These are phyloP conservation scores for Stagonosporopsis tanaceti DNA, from an alignment of 2,329 filamentous ascomycete genomes.

Conservation along the genomic window DNA sequence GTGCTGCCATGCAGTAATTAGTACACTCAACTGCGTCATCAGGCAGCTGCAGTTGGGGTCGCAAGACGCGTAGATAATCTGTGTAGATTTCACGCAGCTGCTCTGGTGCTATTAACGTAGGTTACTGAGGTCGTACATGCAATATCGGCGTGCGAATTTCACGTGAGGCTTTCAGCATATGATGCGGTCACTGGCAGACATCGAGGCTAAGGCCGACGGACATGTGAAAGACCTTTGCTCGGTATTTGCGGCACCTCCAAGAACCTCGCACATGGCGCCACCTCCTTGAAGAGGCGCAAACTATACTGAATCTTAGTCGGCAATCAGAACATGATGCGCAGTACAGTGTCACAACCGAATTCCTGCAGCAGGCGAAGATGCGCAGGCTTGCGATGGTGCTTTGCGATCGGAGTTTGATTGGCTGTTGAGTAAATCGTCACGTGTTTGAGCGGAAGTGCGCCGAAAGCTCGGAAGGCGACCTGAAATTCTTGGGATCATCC, in stretches of 20 bases:
- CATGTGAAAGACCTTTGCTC: conserved; percentile 41
- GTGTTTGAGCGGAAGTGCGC: conserved; percentile 31
- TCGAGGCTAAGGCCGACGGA: conserved; percentile 29
- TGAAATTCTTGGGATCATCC: conserved; percentile 22
- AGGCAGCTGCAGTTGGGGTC: conserved; percentile 38
- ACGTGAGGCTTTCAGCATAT: conserved; percentile 22
- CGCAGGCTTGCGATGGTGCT: conserved; percentile 10
- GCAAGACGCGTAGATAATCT: conserved; percentile 23
- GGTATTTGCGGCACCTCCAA: conserved; percentile 22
- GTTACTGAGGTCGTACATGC: not conserved
- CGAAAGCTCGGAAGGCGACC: conserved; percentile 40
- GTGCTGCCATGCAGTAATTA: conserved; percentile 51
- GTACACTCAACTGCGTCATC: conserved; percentile 47
- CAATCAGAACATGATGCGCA: not conserved
- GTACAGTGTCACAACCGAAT: not conserved
- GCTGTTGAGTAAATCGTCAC: conserved; percentile 29
- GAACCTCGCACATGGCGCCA: not conserved
- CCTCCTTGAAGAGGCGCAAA: not conserved
- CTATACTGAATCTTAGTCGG: not conserved
- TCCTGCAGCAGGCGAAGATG: not conserved
- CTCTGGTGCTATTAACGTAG: not conserved
- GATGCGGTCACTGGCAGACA: conserved; percentile 22
- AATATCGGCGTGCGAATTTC: conserved; percentile 8
- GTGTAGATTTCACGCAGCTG: not conserved
- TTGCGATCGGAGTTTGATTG: conserved; percentile 48